Evolutionary conservation across 2,329 filamentous ascomycete genomes (phyloP), one percentile per base, ranked within the genome.

Genomic region (Fusarium agapanthi): DNA sequence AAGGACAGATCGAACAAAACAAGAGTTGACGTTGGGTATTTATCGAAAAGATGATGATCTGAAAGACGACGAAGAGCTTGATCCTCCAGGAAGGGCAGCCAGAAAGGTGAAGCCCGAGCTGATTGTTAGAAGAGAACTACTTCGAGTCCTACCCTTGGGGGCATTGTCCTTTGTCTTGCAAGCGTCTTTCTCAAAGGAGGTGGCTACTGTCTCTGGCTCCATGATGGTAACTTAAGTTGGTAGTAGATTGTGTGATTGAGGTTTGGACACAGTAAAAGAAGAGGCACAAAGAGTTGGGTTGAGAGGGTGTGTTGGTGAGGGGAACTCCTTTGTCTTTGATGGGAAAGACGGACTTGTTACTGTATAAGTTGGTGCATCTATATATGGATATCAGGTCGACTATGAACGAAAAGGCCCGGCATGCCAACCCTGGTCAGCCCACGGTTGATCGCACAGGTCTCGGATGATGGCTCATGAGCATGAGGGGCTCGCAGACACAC

Each of bases 31-130:
- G 44, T 47, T 58, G 53, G 53, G 16, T 61, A 45, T 64, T 77
- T 75, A 78, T 70, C 76, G 75, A 43, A 75, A 78, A 26, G 76
- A 77, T 13, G 76, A 78, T 18, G 76, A 76, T 56, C 76, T 71
- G 54, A 78, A 65, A 43, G 76, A 76, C 16, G 71, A 55, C 8
- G 74, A 74, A 20, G 66, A 57, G 35, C 55, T 70, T 32, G 75
- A 61, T 56, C 64, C 66, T 38, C 77, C 75, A 44, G 76, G 75
- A 32, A 78, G 73, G 41, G 76, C 76, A 40, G 76, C 76, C 22
- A 78, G 65, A 55, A 78, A 78, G 34, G 76, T 78, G 60, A 78
- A 77, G 69, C 76, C 76, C 14, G 76, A 78, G 34, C 75, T 78
- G 59, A 78, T 76, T 65, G 76, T 78, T 37, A 77, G 65, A 50